Evolutionary conservation across 2,329 filamentous ascomycete genomes (phyloP).

Genomic region (Ciborinia camelliae): DNA sequence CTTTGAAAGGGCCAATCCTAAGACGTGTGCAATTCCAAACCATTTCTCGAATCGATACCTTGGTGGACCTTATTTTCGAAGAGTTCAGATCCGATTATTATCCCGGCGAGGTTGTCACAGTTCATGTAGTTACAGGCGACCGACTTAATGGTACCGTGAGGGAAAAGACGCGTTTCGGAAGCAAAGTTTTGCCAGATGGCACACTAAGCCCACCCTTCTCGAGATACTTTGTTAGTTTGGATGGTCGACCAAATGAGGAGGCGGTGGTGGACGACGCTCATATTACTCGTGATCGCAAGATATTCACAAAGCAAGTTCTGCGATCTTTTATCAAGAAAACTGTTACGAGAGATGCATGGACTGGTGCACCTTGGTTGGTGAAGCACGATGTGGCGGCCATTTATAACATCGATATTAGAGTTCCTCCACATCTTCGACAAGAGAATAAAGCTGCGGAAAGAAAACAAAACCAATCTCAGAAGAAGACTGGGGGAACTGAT

Average conservation of each 20-base stretch:
- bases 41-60: slow-evolving; percentile 81
- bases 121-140: slow-evolving; percentile 66
- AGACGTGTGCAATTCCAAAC: slow-evolving; percentile 89
- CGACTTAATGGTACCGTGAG: slow-evolving; percentile 71
- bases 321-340: slow-evolving; percentile 94
- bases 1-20: slow-evolving; percentile 84
- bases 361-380: slow-evolving; percentile 93
- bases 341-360: slow-evolving; percentile 88
- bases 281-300: slow-evolving; percentile 80
- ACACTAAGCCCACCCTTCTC: slow-evolving; percentile 67
- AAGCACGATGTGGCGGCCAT: slow-evolving; percentile 79
- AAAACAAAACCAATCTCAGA: slow-evolving; percentile 66
- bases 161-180: slow-evolving; percentile 78
- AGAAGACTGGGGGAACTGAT: slow-evolving; percentile 42
- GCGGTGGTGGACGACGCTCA: slow-evolving; percentile 77
- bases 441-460: slow-evolving; percentile 75
- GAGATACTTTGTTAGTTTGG: slow-evolving; percentile 75
- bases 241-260: slow-evolving; percentile 66
- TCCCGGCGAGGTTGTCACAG: slow-evolving; percentile 78
- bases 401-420: slow-evolving; percentile 82
- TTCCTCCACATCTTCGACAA: slow-evolving; percentile 78
- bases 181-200: slow-evolving; percentile 62
- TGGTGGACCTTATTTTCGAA: slow-evolving; percentile 65
- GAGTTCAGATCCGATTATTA: slow-evolving; percentile 90
- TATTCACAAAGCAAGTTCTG: slow-evolving; percentile 92